Conservation (phyloP, 257 asterid genomes). For the Solanum clarkiae region DNA sequence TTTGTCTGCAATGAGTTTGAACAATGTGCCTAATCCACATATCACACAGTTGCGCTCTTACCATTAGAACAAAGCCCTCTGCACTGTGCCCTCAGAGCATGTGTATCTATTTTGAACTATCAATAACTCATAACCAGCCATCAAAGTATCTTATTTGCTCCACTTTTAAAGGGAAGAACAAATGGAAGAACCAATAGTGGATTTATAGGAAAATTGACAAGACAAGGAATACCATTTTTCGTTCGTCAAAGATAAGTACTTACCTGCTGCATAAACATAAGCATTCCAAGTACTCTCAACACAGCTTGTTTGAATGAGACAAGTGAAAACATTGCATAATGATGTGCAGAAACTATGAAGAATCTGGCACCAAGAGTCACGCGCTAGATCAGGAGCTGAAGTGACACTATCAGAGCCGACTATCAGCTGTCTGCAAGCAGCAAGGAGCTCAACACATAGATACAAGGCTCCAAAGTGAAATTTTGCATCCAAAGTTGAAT, state of each 20-base stretch:
- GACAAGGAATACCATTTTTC: background rate
- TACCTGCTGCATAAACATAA: constrained; percentile 52
- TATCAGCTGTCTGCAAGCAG: constrained; percentile 57
- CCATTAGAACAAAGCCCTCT: background rate
- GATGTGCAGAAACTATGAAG: constrained; percentile 33
- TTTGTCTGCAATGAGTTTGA: background rate
- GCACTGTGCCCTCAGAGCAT: background rate
- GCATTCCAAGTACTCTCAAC: constrained; percentile 29
- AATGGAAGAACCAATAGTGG: background rate
- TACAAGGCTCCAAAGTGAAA: constrained; percentile 50
- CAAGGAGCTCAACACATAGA: constrained; percentile 63
- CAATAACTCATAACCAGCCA: background rate
- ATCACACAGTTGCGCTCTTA: background rate
- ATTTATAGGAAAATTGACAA: background rate
- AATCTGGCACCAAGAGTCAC: constrained; percentile 39
- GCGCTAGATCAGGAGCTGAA: constrained; percentile 14
- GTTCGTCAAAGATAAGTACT: background rate
- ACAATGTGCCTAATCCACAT: background rate
- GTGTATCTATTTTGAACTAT: background rate
- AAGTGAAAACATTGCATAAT: constrained; percentile 34
- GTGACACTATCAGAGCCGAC: constrained; percentile 19
- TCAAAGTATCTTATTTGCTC: background rate
- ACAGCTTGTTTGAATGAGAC: constrained; percentile 24
- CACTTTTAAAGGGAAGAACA: background rate
- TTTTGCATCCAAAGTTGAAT: constrained; percentile 8